Percentiles rank a stretch among this genome's conserved stretches.
These are phyloP conservation scores for Streptanthus diversifolius DNA, from an alignment of 345 rosid species.

Conservation along the genomic window DNA sequence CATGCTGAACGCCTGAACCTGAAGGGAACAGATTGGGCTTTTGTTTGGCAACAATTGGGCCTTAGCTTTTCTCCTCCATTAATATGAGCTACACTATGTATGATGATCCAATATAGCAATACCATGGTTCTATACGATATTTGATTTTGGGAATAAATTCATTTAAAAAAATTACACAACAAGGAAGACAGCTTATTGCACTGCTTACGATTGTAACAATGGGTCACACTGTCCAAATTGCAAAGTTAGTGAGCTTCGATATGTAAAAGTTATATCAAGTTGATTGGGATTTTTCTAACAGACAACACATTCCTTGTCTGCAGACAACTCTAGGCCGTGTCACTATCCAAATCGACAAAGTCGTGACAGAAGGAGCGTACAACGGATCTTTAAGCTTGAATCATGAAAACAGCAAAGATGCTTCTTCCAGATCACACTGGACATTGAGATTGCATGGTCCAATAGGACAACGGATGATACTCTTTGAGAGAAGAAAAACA, in stretches of 20 bases:
- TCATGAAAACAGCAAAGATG: slow-evolving; percentile 60
- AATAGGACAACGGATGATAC: slow-evolving; percentile 39
- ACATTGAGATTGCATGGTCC: slow-evolving; percentile 76
- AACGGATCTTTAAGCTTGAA: slow-evolving; percentile 66
- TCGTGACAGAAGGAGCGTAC: slow-evolving; percentile 73
- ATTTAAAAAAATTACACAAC: slow-evolving; percentile 55
- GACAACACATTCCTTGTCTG: slow-evolving; percentile 11
- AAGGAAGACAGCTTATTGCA: slow-evolving; percentile 79
- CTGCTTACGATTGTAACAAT: slow-evolving; percentile 50
- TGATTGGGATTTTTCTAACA: neutral
- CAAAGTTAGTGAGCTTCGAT: slow-evolving; percentile 1
- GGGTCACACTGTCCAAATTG: neutral
- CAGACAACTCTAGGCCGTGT: slow-evolving; percentile 82
- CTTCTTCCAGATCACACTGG: slow-evolving; percentile 66
- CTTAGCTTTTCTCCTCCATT: neutral
- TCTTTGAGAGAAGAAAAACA: neutral
- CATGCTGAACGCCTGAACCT: neutral
- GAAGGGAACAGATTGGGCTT: neutral
- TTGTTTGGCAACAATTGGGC: neutral
- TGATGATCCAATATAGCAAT: neutral
- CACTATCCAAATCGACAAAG: slow-evolving; percentile 84
- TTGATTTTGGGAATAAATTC: neutral
- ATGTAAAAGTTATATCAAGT: neutral
- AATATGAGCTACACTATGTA: neutral
- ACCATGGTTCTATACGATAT: neutral